Conservation (phyloP, 306 rosid species). For the Rosa chinensis region DNA sequence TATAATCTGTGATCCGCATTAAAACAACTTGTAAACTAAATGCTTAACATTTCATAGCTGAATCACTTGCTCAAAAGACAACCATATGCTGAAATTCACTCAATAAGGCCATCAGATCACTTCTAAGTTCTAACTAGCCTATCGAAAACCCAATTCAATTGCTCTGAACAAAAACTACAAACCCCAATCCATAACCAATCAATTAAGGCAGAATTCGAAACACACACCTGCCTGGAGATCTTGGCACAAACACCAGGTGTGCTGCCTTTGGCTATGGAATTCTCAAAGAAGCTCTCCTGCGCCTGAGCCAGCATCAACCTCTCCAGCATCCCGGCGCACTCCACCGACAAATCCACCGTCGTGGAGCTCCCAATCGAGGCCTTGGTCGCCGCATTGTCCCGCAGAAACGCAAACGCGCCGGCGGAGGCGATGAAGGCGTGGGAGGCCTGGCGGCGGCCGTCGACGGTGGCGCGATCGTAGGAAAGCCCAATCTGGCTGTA, state of each 20-base stretch:
- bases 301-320: conserved; percentile 97
- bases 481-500: conserved; percentile 90
- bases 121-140: not conserved
- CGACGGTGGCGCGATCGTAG: conserved; percentile 71
- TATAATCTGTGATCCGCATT: not conserved
- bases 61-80: not conserved
- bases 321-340: conserved; percentile 91
- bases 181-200: not conserved
- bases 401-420: conserved; percentile 67
- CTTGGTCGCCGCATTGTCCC: conserved; percentile 79
- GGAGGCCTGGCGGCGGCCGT: conserved; percentile 75
- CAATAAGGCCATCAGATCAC: not conserved
- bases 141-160: conserved; percentile 8
- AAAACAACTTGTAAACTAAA: not conserved
- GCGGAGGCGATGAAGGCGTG: conserved; percentile 86
- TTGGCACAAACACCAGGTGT: conserved; percentile 96
- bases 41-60: not conserved
- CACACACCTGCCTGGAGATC: conserved; percentile 89
- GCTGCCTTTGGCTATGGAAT: conserved; percentile 87
- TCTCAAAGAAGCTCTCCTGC: conserved; percentile 95
- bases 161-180: not conserved
- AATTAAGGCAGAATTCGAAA: not conserved
- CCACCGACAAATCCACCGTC: conserved; percentile 79
- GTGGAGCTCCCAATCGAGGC: conserved; percentile 74
- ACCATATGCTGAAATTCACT: not conserved